Evolutionary conservation across 805 yeast species (phyloP), one percentile per base, ranked within the genome.

Genomic region (Candida namnaoensis): DNA sequence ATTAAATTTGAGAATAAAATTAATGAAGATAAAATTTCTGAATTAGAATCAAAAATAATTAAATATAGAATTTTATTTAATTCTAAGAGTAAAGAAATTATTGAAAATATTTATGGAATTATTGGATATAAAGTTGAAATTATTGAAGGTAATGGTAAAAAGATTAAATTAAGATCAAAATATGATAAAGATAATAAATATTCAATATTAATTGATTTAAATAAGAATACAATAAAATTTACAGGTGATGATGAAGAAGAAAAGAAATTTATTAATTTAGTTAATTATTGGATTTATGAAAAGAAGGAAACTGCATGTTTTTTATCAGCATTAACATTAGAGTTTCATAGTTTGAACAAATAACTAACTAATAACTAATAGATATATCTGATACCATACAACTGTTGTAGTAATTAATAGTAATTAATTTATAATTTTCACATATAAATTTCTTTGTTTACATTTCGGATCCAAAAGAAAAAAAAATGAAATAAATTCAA

Each of bases 301-400:
- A 74, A 78, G 47, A 73, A 72, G 27, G 87, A 84, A 49, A 74
- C 86, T 13, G 84, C 93, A 0, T 82, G 95, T 47, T 82, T 88
- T 48, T 62, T 88, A 41, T 80, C 90, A 44, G 87, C 90, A 1
- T 61, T 88, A 46, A 84, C 78, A 36, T 62, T 88, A 41, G 81
- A 76, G 54, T 57, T 87, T 13, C 10, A 26, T 26, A 10, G 10
- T 26, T 7, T 8, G 8, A 26, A 8, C 28, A 8, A n/a, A n/a
- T n/a, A n/a, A n/a, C n/a, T n/a, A n/a, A n/a, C n/a, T n/a, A n/a
- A n/a, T n/a, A n/a, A n/a, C n/a, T n/a, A n/a, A n/a, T n/a, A n/a
- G n/a, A n/a, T n/a, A n/a, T n/a, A n/a, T n/a, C 8, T 26, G 8
- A 26, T 26, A 7, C 28, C 28, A 26, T 7, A 26, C 6, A 26